phyloP scores from a whole-genome alignment of 2,329 filamentous ascomycete species.

The Drechslerella coelobrocha region DNA sequence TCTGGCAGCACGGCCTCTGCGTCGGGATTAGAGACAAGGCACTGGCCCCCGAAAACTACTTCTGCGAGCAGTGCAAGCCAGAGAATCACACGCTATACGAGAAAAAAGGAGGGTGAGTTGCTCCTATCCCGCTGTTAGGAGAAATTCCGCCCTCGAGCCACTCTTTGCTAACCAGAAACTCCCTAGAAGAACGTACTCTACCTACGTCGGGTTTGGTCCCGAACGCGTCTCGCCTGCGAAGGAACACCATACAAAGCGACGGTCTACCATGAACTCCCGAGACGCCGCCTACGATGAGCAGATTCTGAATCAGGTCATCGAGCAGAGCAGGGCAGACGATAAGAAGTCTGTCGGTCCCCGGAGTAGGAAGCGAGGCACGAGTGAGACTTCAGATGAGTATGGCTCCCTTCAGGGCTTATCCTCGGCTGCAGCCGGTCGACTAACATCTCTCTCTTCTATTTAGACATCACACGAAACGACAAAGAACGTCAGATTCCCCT shows the following conservation, averaged over 20 bases:
- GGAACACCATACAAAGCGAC: constrained; percentile 73
- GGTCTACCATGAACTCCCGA: constrained; percentile 97
- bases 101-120: constrained; percentile 81
- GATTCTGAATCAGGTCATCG: constrained; percentile 86
- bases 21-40: constrained; percentile 96
- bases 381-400: constrained; percentile 87
- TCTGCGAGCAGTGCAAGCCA: constrained; percentile 81
- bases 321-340: constrained; percentile 88
- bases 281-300: constrained; percentile 96
- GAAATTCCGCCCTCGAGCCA: background rate
- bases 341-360: constrained; percentile 67
- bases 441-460: constrained; percentile 49
- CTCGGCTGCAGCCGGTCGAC: too few relatives aligned
- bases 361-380: constrained; percentile 81
- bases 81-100: constrained; percentile 79
- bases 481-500: constrained; percentile 80
- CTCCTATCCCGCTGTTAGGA: constrained; percentile 16
- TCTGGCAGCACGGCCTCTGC: constrained; percentile 98
- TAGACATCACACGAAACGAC: constrained; percentile 68
- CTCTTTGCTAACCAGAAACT: constrained; percentile 32
- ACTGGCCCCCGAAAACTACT: constrained; percentile 94
- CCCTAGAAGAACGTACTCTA: constrained; percentile 70
- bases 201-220: constrained; percentile 62
- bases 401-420: constrained; percentile 58
- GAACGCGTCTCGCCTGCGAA: constrained; percentile 32